Evolutionary conservation across 108 stramenopile genomes (phyloP), one percentile per base, ranked within the genome.

Genomic region (Nitzschia palea): DNA sequence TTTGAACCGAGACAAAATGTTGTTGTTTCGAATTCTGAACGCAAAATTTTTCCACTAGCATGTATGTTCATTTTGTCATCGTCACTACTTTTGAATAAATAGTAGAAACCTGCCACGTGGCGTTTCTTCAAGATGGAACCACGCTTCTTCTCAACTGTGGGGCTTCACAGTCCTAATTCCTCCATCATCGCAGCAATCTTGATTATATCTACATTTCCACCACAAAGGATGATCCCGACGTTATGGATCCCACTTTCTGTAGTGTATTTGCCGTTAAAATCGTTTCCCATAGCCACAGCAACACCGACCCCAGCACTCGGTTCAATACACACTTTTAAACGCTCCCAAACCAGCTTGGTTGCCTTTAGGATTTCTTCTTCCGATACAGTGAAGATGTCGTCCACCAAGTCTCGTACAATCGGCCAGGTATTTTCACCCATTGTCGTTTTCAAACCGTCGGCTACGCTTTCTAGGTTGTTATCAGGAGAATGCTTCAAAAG

Each of bases 171-270:
- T 22, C 61, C 61, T 9, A 71, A 4, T 30, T 45, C 61, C 4
- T 71, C 51, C 70, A 71, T 71, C 37, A 23, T 54, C 27, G 31
- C 25, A 5, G 70, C 60, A 44, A 71, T 71, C 22, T 53, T 55
- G 22, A 62, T 27, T 12, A 86, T 44, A 64, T 86, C 85, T 15
- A 86, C 82, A 66, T 86, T 86, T 8, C 85, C 85, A 14, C 85
- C 85, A 26, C 71, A 70, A 27, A 86, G 55, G 9, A 86, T 69
- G 10, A 86, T 77, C 0, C 85, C 85, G 33, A 71, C 70, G 31
- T 62, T 62, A 23, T 37, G 27, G 40, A 70, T 61, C 20, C 58
- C 85, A 76, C 36, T 55, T 25, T 35, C 73, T 71, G 29, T 70
- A 62, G 34, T 71, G 68, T 51, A 68, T 52, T 63, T 62, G 12